Conservation (phyloP, 163 green algal species). For the Smithsoniella earleae region DNA sequence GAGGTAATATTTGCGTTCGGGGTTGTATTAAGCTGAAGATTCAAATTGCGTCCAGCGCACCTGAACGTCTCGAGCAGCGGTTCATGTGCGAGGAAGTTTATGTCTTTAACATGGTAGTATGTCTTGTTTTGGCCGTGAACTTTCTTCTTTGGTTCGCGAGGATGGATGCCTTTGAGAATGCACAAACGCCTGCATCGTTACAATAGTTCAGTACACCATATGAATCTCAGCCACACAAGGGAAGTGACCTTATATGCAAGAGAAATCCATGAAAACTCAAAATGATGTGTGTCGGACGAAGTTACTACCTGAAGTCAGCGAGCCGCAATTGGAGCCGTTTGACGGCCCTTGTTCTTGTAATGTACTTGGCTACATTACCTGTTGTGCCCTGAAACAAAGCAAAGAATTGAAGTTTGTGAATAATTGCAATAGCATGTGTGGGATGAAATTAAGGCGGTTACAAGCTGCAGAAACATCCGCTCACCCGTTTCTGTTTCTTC, state of each 20-base stretch:
- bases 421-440: too few species aligned
- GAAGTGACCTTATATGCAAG: not conserved
- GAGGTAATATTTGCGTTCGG: too few species aligned
- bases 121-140: slow-evolving; percentile 88
- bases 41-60: too few species aligned
- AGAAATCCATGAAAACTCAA: not conserved
- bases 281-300: too few species aligned
- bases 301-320: slow-evolving; percentile 91
- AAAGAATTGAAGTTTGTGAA: not conserved
- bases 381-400: slow-evolving; percentile 54
- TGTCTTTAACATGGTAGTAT: slow-evolving; percentile 99
- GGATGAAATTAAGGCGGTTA: too few species aligned
- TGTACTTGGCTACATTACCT: slow-evolving; percentile 78
- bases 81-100: slow-evolving; percentile 92
- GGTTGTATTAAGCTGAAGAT: too few species aligned
- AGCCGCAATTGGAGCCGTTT: slow-evolving; percentile 93
- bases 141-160: slow-evolving; percentile 95
- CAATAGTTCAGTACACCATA: not conserved
- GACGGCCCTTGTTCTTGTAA: slow-evolving; percentile 90
- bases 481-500: too few species aligned
- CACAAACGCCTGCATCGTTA: slow-evolving; percentile 80
- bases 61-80: slow-evolving; percentile 84
- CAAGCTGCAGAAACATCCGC: too few species aligned
- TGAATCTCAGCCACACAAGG: not conserved
- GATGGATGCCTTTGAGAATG: slow-evolving; percentile 98